phyloP scores from a whole-genome alignment of 1,139 yeast species.

The Nadsonia commutata region DNA sequence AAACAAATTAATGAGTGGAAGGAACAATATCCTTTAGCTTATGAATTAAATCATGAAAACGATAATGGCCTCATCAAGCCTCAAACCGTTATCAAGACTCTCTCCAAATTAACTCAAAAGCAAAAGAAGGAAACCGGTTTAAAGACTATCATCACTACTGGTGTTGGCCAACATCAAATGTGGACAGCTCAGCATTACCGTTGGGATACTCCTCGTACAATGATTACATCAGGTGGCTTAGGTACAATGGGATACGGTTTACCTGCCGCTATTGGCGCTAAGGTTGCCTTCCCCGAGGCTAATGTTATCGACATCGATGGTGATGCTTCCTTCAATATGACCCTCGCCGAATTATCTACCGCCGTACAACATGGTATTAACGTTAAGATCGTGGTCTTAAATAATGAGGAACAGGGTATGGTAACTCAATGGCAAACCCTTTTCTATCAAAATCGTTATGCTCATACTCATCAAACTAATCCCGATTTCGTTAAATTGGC shows the following conservation, averaged over 20 bases:
- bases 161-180: constrained; percentile 99
- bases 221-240: constrained; percentile 94
- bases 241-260: constrained; percentile 98
- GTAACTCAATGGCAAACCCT: constrained; percentile 98
- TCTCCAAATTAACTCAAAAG: constrained; percentile 54
- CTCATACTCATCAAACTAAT: constrained; percentile 91
- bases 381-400: constrained; percentile 73
- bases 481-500: constrained; percentile 90
- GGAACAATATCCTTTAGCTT: constrained; percentile 69
- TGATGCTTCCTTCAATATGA: constrained; percentile 97
- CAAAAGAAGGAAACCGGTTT: constrained; percentile 29
- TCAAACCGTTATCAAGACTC: constrained; percentile 72
- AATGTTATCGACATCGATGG: constrained; percentile 95
- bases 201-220: constrained; percentile 81
- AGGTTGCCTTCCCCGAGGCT: constrained; percentile 88
- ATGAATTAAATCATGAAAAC: constrained; percentile 32
- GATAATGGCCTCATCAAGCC: constrained; percentile 71
- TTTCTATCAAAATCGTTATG: constrained; percentile 89
- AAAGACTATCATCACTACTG: constrained; percentile 81
- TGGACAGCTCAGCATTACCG: constrained; percentile 98
- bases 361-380: constrained; percentile 93
- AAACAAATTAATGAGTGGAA: constrained; percentile 66
- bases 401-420: constrained; percentile 99
- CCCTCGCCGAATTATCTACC: constrained; percentile 78
- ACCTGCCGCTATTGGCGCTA: constrained; percentile 98